Evolutionary conservation across 306 rosid genomes (phyloP).

Genomic region (Begonia peltatifolia): DNA sequence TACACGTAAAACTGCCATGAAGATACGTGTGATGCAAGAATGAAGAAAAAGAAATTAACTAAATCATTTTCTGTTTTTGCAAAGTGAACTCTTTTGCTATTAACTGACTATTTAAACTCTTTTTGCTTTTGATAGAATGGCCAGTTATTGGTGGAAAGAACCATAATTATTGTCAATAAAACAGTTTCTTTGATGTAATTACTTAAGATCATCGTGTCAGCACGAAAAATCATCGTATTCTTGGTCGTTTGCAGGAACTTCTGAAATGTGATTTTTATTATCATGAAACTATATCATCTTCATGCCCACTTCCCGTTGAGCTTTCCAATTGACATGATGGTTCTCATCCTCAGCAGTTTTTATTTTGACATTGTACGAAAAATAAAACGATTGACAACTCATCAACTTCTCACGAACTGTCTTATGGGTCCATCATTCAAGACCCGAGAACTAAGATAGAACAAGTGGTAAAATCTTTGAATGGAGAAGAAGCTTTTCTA

Average conservation of each 20-base stretch:
- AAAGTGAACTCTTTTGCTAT: too few species aligned
- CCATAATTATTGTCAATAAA: too few species aligned
- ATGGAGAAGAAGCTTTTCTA: slow-evolving; percentile 55
- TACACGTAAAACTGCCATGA: too few species aligned
- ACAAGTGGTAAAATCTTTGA: slow-evolving; percentile 62
- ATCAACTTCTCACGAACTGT: slow-evolving; percentile 31
- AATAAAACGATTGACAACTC: slow-evolving; percentile 42
- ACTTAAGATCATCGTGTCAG: slow-evolving; percentile 51
- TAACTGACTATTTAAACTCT: too few species aligned
- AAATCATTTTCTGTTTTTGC: too few species aligned
- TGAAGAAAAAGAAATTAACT: too few species aligned
- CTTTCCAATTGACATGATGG: slow-evolving; percentile 46
- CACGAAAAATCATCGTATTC: slow-evolving; percentile 64
- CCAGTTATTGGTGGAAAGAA: slow-evolving; percentile 51
- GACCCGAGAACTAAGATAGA: slow-evolving; percentile 77
- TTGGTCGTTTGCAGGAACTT: slow-evolving; percentile 73
- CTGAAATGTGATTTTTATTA: slow-evolving; percentile 79
- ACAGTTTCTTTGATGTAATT: slow-evolving; percentile 68
- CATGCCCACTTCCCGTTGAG: slow-evolving; percentile 62
- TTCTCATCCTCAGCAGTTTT: slow-evolving; percentile 64
- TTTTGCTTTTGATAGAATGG: slow-evolving; percentile 49
- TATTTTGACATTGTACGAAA: slow-evolving; percentile 46
- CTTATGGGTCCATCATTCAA: slow-evolving; percentile 31
- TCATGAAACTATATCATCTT: slow-evolving; percentile 54
- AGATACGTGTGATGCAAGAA: too few species aligned